Conservation (phyloP, 2,329 filamentous ascomycete genomes). For the Arachnomyces sp. region DNA sequence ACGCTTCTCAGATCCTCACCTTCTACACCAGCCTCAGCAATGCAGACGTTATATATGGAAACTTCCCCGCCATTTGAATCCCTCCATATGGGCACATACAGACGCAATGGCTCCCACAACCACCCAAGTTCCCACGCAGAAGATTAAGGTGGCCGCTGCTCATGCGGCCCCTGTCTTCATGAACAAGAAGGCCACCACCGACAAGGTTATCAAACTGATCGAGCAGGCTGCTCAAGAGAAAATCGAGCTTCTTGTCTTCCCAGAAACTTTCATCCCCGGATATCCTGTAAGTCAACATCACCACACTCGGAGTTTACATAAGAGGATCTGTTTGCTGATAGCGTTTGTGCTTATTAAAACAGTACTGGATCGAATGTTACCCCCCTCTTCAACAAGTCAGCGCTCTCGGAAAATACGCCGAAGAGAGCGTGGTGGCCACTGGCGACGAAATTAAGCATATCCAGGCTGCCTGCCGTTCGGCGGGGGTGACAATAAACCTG, state of each 20-base stretch:
- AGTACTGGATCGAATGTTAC: conserved; percentile 30
- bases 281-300: conserved; percentile 20
- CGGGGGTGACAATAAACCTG: conserved; percentile 25
- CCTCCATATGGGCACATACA: too few relatives aligned
- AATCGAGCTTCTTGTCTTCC: conserved; percentile 28
- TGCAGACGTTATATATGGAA: too few relatives aligned
- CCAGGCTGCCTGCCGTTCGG: conserved; percentile 25
- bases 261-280: conserved; percentile 30
- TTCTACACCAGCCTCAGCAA: too few relatives aligned
- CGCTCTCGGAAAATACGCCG: conserved; percentile 25
- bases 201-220: conserved; percentile 26
- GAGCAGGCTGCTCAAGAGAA: conserved; percentile 24
- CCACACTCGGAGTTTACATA: background rate
- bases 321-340: background rate
- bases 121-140: conserved; percentile 6
- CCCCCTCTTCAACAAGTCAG: conserved; percentile 26
- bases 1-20: too few relatives aligned
- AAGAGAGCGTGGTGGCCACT: conserved; percentile 29
- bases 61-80: too few relatives aligned
- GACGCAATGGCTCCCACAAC: background rate
- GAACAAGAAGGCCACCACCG: conserved; percentile 28
- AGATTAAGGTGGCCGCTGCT: conserved; percentile 29
- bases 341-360: background rate
- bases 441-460: conserved; percentile 22
- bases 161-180: conserved; percentile 32